Conservation (phyloP, 2,329 filamentous ascomycete genomes). For the Fusarium clavum region DNA sequence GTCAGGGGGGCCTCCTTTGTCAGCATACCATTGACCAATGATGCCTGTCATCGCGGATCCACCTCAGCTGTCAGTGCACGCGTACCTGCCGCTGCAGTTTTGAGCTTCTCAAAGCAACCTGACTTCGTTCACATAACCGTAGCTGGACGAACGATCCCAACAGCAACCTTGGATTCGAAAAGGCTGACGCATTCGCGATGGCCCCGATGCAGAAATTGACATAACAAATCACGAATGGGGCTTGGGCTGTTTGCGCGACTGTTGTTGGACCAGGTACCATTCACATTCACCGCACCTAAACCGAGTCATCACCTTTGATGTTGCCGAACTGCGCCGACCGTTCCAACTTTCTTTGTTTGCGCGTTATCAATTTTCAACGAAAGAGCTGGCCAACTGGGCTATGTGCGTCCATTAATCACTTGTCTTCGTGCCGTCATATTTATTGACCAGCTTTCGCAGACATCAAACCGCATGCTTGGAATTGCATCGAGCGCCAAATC, state of each 20-base stretch:
- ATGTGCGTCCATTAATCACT: conserved; percentile 20
- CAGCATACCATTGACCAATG: neutral
- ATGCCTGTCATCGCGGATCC: neutral
- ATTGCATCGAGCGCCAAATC: conserved; percentile 30
- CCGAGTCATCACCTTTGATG: conserved; percentile 31
- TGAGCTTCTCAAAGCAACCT: neutral
- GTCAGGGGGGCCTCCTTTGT: neutral
- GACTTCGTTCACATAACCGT: conserved; percentile 1
- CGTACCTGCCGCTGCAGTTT: neutral
- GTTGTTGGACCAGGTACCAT: conserved; percentile 7
- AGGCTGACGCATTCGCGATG: conserved; percentile 20
- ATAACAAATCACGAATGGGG: conserved; percentile 9
- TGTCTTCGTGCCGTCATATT: neutral
- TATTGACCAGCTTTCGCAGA: conserved; percentile 17
- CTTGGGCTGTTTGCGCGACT: neutral
- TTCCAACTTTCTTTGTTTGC: neutral
- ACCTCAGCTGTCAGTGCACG: neutral
- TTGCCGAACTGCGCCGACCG: conserved; percentile 28
- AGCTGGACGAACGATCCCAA: neutral
- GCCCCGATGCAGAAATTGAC: conserved; percentile 12
- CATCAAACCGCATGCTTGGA: conserved; percentile 42
- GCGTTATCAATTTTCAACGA: conserved; percentile 10
- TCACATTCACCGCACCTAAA: conserved; percentile 15
- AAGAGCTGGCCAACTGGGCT: conserved; percentile 20
- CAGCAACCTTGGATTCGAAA: conserved; percentile 10